These are phyloP conservation scores for Trypanosoma avium DNA, from an alignment of 208 protist genomes.

Conservation along the genomic window DNA sequence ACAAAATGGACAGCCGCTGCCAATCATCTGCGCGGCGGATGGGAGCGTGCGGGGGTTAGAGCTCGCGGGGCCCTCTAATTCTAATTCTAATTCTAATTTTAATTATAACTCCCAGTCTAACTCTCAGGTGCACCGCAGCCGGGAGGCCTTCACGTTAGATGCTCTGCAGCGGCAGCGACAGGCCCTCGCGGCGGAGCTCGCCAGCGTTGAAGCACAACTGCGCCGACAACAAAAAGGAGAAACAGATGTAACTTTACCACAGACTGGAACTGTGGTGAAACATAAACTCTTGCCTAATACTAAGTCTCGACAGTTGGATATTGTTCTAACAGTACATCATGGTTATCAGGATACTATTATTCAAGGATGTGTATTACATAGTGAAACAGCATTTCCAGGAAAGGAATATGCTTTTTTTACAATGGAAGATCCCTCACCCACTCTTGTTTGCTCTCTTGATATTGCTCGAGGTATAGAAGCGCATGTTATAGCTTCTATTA, in stretches of 20 bases:
- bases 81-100: no score
- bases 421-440: conserved; percentile 31
- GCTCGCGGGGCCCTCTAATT: no score
- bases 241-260: conserved; percentile 61
- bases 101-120: no score
- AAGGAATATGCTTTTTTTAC: conserved; percentile 46
- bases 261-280: conserved; percentile 48
- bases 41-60: conserved; percentile 87
- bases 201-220: conserved; percentile 70
- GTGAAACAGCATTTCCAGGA: conserved; percentile 43
- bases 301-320: conserved; percentile 30
- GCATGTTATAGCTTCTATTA: conserved; percentile 65
- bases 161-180: conserved; percentile 64
- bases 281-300: conserved; percentile 30
- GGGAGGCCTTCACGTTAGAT: conserved; percentile 65
- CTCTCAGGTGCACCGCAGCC: conserved; percentile 50
- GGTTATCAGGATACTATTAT: conserved; percentile 52
- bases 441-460: conserved; percentile 59
- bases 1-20: conserved; percentile 72
- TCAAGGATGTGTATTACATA: conserved; percentile 64
- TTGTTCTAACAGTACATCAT: conserved; percentile 38
- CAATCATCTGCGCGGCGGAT: conserved; percentile 83
- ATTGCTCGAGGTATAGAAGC: conserved; percentile 59
- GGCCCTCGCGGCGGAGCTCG: conserved; percentile 76
- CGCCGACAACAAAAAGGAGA: conserved; percentile 41